Evolutionary conservation across 2,329 filamentous ascomycete genomes (phyloP).

Genomic region (Phyllachora maydis): DNA sequence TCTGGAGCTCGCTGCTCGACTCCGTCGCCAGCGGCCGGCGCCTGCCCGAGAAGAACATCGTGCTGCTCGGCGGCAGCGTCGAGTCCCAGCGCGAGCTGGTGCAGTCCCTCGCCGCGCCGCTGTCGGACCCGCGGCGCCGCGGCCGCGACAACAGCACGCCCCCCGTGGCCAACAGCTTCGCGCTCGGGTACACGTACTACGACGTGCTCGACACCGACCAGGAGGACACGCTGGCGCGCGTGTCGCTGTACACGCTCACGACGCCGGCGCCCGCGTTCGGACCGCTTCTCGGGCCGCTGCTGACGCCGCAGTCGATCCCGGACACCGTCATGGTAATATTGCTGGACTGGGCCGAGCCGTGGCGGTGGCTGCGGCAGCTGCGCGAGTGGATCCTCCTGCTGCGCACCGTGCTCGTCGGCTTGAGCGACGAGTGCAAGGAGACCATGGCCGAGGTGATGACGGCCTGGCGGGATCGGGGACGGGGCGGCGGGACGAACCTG

Average conservation of each 20-base stretch:
- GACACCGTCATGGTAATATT: constrained; percentile 78
- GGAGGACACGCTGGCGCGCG: constrained; percentile 78
- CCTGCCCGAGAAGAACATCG: constrained; percentile 75
- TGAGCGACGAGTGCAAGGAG: constrained; percentile 57
- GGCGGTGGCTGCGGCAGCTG: constrained; percentile 77
- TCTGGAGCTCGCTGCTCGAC: constrained; percentile 90
- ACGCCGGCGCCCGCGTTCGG: constrained; percentile 68
- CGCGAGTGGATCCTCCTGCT: constrained; percentile 78
- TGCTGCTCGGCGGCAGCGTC: constrained; percentile 67
- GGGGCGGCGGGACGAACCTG: constrained; percentile 39
- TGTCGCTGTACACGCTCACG: constrained; percentile 78
- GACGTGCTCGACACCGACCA: constrained; percentile 87
- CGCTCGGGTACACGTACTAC: constrained; percentile 85
- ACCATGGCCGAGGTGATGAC: constrained; percentile 75
- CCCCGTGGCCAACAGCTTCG: constrained; percentile 79
- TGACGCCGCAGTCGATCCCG: constrained; percentile 66
- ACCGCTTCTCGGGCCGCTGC: constrained; percentile 61
- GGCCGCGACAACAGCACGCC: constrained; percentile 39
- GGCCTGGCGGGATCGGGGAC: constrained; percentile 56
- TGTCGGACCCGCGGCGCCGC: constrained; percentile 29
- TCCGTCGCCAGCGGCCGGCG: constrained; percentile 77
- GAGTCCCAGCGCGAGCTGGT: constrained; percentile 74
- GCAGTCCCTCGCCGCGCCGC: constrained; percentile 36
- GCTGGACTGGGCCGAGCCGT: constrained; percentile 90
- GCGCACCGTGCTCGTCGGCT: constrained; percentile 51